Evolutionary conservation across 257 asterid genomes (phyloP).

Genomic region (Cruciata laevipes): DNA sequence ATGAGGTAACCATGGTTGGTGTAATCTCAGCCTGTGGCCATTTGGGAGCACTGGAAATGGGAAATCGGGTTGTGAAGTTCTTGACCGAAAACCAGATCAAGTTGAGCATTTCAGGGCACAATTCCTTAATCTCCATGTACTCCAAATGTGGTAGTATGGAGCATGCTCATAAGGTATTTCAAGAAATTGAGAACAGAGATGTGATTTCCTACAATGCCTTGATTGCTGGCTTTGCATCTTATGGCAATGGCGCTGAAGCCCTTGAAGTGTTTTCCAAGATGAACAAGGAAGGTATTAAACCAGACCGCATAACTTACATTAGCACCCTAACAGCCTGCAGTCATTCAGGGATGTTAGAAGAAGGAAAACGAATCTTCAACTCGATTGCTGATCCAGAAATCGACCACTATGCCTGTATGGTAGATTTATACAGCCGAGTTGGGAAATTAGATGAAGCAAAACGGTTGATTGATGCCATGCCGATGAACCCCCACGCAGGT

Average conservation of each 20-base stretch:
- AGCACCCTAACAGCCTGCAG: slow-evolving; percentile 67
- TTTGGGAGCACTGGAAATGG: slow-evolving; percentile 62
- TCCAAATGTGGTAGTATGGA: slow-evolving; percentile 70
- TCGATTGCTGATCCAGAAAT: slow-evolving; percentile 47
- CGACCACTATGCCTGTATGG: slow-evolving; percentile 68
- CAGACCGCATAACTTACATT: slow-evolving; percentile 53
- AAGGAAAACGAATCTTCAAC: slow-evolving; percentile 44
- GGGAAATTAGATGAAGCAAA: slow-evolving; percentile 70
- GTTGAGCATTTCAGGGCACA: slow-evolving; percentile 38
- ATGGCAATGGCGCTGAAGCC: slow-evolving; percentile 51
- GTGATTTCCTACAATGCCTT: slow-evolving; percentile 58
- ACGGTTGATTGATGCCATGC: slow-evolving; percentile 43
- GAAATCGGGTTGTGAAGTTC: slow-evolving; percentile 41
- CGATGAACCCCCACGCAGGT: slow-evolving; percentile 45
- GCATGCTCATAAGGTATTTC: slow-evolving; percentile 38
- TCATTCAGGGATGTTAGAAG: slow-evolving; percentile 56
- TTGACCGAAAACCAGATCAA: slow-evolving; percentile 29
- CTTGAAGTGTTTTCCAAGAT: slow-evolving; percentile 41
- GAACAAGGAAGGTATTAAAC: slow-evolving; percentile 36
- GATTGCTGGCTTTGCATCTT: slow-evolving; percentile 67
- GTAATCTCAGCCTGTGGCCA: slow-evolving; percentile 78
- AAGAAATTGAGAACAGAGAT: slow-evolving; percentile 47
- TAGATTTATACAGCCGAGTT: slow-evolving; percentile 61
- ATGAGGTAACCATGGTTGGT: slow-evolving; percentile 60
- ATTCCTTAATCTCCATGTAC: slow-evolving; percentile 65